A percentile compares a stretch with the other conserved stretches of the same genome.
Conservation (phyloP, 371 early-diverging fungal genomes). For the Mortierella sp. region DNA sequence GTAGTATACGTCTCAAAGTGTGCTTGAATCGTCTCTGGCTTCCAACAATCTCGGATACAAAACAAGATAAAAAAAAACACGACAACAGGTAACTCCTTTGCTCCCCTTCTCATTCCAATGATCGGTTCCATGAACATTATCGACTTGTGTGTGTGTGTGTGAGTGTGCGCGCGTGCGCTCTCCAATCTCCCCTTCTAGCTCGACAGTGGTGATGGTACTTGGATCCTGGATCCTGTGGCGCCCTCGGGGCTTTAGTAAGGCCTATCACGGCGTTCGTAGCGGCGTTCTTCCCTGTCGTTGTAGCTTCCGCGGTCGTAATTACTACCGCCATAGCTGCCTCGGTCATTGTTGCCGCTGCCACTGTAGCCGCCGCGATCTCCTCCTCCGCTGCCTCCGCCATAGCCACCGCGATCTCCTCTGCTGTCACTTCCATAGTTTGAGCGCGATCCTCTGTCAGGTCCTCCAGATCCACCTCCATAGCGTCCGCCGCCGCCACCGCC, state of each 20-base stretch:
- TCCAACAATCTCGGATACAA: no score
- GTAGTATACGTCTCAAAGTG: no score
- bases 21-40: not conserved
- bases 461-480: conserved; percentile 41
- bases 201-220: no score
- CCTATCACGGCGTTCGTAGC: conserved; percentile 46
- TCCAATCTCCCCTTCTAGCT: no score
- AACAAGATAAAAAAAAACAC: no score
- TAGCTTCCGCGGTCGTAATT: conserved; percentile 38
- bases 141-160: no score
- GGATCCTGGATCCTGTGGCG: no score
- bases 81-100: not conserved
- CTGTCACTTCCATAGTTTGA: conserved; percentile 32
- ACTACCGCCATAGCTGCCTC: conserved; percentile 42
- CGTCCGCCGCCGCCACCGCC: conserved; percentile 34
- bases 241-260: conserved; percentile 25
- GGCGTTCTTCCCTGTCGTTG: conserved; percentile 45
- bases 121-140: no score
- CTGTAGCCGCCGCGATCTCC: conserved; percentile 50
- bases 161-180: no score
- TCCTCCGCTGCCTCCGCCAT: conserved; percentile 29
- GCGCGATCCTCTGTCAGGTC: conserved; percentile 20
- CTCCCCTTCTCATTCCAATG: no score
- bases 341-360: conserved; percentile 41
- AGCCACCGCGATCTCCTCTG: conserved; percentile 33